A percentile compares a stretch with the other conserved stretches of the same genome.
Conservation (phyloP, 83 land plant genomes). For the Thuja plicata region DNA sequence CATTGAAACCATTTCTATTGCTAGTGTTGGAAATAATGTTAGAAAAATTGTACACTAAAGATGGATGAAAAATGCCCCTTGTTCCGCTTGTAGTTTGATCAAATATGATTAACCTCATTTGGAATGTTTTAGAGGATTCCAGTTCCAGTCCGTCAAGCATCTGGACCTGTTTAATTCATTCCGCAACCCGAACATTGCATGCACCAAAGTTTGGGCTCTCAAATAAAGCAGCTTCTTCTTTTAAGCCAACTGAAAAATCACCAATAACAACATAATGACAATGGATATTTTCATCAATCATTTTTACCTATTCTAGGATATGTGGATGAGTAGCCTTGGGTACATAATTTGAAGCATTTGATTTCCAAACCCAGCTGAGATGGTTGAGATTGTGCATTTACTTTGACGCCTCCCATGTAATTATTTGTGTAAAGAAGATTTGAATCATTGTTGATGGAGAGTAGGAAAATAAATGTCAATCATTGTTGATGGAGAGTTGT, state of each 20-base stretch:
- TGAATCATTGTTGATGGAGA: too few species aligned
- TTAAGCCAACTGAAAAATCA: neutral
- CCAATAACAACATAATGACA: neutral
- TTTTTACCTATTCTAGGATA: neutral
- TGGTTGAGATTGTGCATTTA: neutral
- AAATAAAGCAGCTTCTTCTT: neutral
- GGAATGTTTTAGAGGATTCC: slow-evolving; percentile 42
- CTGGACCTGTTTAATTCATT: slow-evolving; percentile 2
- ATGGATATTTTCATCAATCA: neutral
- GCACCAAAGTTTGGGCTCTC: neutral
- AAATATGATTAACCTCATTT: slow-evolving; percentile 51
- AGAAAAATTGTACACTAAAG: slow-evolving; percentile 20
- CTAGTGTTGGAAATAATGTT: neutral
- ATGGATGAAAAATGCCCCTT: slow-evolving; percentile 56
- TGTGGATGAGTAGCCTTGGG: neutral
- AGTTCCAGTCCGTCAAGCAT: slow-evolving; percentile 32
- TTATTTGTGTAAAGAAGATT: neutral
- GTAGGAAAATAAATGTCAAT: neutral
- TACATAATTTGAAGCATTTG: neutral
- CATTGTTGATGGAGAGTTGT: slow-evolving; percentile 13
- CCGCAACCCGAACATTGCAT: neutral
- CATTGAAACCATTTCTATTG: neutral
- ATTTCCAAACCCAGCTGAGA: neutral
- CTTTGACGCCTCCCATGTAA: neutral
- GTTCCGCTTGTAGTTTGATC: slow-evolving; percentile 47